Evolutionary conservation across 768 basidiomycete genomes (phyloP).

Genomic region (Suillus hirtellus): DNA sequence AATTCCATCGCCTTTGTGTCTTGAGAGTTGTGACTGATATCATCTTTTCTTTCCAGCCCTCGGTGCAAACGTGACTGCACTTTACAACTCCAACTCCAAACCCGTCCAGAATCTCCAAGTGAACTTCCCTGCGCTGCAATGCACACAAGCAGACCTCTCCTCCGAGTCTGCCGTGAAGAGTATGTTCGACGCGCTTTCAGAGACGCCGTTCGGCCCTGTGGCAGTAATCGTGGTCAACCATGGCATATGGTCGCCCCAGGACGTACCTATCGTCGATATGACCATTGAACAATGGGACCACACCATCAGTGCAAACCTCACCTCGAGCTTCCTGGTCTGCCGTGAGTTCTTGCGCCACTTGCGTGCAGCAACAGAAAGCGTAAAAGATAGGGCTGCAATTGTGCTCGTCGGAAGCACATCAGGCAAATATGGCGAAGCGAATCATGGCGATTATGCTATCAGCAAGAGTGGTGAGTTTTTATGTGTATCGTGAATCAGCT

Average conservation of each 20-base stretch:
- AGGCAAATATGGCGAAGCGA: too few relatives aligned
- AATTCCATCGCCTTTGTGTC: slow-evolving; percentile 18
- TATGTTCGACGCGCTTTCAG: slow-evolving; percentile 45
- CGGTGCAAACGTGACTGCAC: slow-evolving; percentile 34
- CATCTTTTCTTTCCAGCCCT: slow-evolving; percentile 45
- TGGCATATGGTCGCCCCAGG: slow-evolving; percentile 43
- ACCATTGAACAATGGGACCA: slow-evolving; percentile 60
- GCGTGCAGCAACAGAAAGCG: too few relatives aligned
- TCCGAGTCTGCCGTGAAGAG: slow-evolving; percentile 51
- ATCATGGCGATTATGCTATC: too few relatives aligned
- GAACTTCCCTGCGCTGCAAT: too few relatives aligned
- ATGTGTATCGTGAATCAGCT: too few relatives aligned
- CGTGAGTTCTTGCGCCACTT: slow-evolving; percentile 49
- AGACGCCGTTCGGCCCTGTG: slow-evolving; percentile 41
- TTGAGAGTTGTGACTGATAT: slow-evolving; percentile 1
- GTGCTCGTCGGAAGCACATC: too few relatives aligned
- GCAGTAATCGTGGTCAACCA: slow-evolving; percentile 53
- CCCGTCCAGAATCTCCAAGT: too few relatives aligned
- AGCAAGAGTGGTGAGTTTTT: too few relatives aligned
- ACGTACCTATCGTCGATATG: slow-evolving; percentile 41
- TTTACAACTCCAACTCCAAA: too few relatives aligned
- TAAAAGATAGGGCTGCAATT: too few relatives aligned
- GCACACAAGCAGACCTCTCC: slow-evolving; percentile 50
- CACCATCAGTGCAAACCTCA: slow-evolving; percentile 66
- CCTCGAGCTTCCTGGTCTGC: slow-evolving; percentile 63